A percentile compares a stretch with the other conserved stretches of the same genome.
phyloP scores from a whole-genome alignment of 768 basidiomycete species.

The Leccinum ochraceum region DNA sequence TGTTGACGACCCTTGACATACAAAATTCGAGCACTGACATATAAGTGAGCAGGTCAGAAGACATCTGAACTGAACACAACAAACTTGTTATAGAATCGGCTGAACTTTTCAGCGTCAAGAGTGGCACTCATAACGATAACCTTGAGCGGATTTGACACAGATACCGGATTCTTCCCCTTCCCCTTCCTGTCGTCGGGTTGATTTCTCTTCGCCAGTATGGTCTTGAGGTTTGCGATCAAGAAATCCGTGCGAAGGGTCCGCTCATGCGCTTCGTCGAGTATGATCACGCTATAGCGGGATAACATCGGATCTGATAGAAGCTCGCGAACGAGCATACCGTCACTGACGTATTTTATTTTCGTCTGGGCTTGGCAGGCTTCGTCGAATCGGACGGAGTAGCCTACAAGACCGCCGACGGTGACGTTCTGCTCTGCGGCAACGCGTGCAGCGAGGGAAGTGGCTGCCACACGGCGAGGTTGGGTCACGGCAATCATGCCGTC shows the following conservation, averaged over 20 bases:
- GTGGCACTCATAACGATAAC: constrained; percentile 98
- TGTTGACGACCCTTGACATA: constrained; percentile 95
- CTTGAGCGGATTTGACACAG: constrained; percentile 68
- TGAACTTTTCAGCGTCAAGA: constrained; percentile 93
- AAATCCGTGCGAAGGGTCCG: constrained; percentile 93
- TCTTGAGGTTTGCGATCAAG: constrained; percentile 87
- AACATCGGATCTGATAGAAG: constrained; percentile 77
- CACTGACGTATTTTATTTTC: constrained; percentile 93
- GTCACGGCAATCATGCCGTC: constrained; percentile 86
- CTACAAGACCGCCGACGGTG: constrained; percentile 74
- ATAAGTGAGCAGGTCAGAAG: constrained; percentile 7
- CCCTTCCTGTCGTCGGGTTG: constrained; percentile 43
- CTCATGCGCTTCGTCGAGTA: constrained; percentile 98
- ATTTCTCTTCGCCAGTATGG: constrained; percentile 71
- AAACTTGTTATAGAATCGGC: constrained; percentile 81
- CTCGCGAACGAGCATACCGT: constrained; percentile 97
- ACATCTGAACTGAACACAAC: constrained; percentile 27
- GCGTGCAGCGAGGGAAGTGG: constrained; percentile 89
- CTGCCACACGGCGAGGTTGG: constrained; percentile 94
- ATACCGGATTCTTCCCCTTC: constrained; percentile 39
- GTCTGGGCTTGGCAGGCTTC: constrained; percentile 73
- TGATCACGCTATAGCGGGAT: constrained; percentile 79
- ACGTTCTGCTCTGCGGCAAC: constrained; percentile 84
- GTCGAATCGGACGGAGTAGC: constrained; percentile 96
- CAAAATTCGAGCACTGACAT: constrained; percentile 74